Base-by-base conservation (phyloP, 2,329 filamentous ascomycete genomes). In the Coniochaeta pulveracea region DNA sequence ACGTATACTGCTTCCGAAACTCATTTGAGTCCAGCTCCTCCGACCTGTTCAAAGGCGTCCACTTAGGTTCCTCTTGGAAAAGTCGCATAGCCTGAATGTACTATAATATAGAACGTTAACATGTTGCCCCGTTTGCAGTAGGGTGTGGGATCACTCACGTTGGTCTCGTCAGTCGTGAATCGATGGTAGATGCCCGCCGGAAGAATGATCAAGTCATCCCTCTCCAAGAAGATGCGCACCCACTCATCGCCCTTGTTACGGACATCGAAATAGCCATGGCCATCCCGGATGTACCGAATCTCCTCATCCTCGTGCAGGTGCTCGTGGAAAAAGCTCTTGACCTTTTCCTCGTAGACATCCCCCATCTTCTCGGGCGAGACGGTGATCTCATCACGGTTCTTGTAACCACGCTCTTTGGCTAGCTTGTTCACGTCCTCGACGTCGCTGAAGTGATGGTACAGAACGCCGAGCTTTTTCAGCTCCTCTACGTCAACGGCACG, bases 241-340 rank as follows among this genome's bases (percentile, higher is more conserved):
- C 91, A 98, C 43, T 82, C 76, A 50, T 96, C 89, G 14, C 72
- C 73, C 55, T 81, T 66, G 49, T 76, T 80, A 31, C 91, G 68
- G 3, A 98, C 88, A 58, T 98, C 91, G 53, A 98, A 98, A 57
- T 82, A 98, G 1, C 91, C 91, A 35, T 74, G 72, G 0, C 91
- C 91, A 40, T 80, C 88, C 19, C 85, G 68, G 44, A 98, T 88
- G 51, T 95, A 98, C 30, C 91, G 70, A 44, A 98, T 98, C 69
- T 98, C 91, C 63, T 98, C 91, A 47, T 98, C 91, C 63, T 98
- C 91, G 54, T 98, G 91, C 48, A 98, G 58, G 56, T 98, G 91
- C 67, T 98, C 91, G 47, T 82, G 57, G 64, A 96, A 98, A 65
- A 98, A 98, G 44, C 61, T 75, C 63, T 85, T 88, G 41, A 98